Base-by-base conservation (phyloP, 176 grass and related monocot genomes). In the Rhynchospora breviuscula region DNA sequence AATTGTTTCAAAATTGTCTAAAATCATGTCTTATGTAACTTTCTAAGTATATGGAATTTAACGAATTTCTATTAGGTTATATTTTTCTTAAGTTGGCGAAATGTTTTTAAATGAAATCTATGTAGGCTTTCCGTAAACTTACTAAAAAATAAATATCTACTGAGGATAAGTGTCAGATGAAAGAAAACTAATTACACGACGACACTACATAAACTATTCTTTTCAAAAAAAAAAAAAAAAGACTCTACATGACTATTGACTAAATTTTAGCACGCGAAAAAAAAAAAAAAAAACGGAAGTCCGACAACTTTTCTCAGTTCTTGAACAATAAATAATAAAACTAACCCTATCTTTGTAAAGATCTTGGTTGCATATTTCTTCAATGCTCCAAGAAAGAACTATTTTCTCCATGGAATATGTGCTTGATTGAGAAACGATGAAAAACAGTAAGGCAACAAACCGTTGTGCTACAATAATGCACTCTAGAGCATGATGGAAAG, bases 301-400 rank as follows among this genome's bases (percentile, higher is more conserved):
- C 59, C n/a, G 49, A 84, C 79, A 77, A 25, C 22, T 22, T 9
- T 83, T 44, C 49, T 51, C 25, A 58, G 10, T 17, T 81, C 4
- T 12, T 51, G 13, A 62, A 13, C 18, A 2, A 14, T 14, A 19
- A 31, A 59, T 77, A 57, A 18, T 9, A 31, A 40, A 19, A 35
- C 17, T 25, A 85, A 89, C 92, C 92, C 91, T 2, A 2, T 46
- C 78, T 58, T 56, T 87, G 87, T 46, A 86, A 74, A 89, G 68
- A 31, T 81, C 65, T 49, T 78, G 64, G 82, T 91, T 52, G 58
- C 74, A 51, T 77, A 91, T 72, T 1, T 91, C 68, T 40, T 49
- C 54, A 77, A 94, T 23, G 0, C 64, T 63, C 89, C 92, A 94
- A 79, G 89, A 90, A 59, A 94, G 87, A 71, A 94, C 79, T 17